Evolutionary conservation across 169 alveolate species (phyloP).

Genomic region (Eimeria falciformis): DNA sequence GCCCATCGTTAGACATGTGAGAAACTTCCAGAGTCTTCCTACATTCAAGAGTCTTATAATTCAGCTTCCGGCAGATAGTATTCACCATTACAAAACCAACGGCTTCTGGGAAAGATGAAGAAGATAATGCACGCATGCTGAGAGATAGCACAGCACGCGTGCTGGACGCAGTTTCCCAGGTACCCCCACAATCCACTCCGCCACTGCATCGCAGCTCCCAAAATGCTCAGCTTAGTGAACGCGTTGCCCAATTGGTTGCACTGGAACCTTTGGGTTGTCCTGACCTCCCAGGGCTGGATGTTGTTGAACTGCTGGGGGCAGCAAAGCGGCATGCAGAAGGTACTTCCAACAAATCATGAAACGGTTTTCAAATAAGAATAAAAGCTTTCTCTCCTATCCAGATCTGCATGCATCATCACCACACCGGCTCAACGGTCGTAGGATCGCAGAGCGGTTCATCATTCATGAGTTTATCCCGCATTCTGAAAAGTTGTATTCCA

Average conservation of each 20-base stretch:
- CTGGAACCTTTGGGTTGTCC: not conserved
- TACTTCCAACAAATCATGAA: not conserved
- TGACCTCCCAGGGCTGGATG: not conserved
- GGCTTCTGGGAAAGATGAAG: not conserved
- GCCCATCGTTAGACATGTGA: conserved; percentile 15
- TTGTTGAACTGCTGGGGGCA: not conserved
- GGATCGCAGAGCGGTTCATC: conserved; percentile 24
- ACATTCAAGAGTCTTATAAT: too few relatives aligned
- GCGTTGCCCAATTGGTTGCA: not conserved
- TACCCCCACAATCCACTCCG: not conserved
- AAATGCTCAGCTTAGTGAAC: not conserved
- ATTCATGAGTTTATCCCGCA: conserved; percentile 49
- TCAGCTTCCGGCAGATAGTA: not conserved
- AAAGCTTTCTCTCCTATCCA: not conserved
- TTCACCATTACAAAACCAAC: conserved; percentile 15
- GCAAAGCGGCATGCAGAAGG: not conserved
- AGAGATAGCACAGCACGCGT: not conserved
- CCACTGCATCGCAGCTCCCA: not conserved
- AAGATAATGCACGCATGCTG: conserved; percentile 1
- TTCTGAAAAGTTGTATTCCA: not conserved
- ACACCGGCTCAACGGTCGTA: not conserved
- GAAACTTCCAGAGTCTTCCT: too few relatives aligned
- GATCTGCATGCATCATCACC: not conserved
- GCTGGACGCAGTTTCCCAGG: conserved; percentile 35
- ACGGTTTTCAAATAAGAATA: not conserved